Evolutionary conservation across 2,329 filamentous ascomycete genomes (phyloP), one percentile per base, ranked within the genome.

Genomic region (Elsinoe batatas): DNA sequence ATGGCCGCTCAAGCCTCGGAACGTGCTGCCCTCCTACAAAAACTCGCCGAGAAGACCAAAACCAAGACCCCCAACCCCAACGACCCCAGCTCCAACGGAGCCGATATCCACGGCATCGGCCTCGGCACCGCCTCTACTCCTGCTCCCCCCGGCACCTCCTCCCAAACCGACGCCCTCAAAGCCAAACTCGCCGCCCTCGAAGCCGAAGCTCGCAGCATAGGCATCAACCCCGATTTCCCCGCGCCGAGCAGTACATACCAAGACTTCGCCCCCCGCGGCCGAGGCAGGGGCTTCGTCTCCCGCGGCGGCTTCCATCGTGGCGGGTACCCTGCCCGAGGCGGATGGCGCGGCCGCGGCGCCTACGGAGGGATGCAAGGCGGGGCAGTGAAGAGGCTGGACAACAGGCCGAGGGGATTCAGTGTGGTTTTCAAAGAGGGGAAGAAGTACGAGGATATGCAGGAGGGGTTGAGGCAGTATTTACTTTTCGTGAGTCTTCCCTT

Each of bases 101-200:
- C 18, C 12, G 50, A 37, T 37, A 42, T 46, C 15, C 49, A 53
- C n/a, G 43, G 46, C 54, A 33, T 44, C 61, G 51, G 47, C 6
- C 10, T 51, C n/a, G 18, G 33, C 33, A 53, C 58, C 61, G 56
- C 57, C 35, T 30, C 54, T 5, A 56, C 42, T 5, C 57, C 60
- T 8, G 59, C 63, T 15, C 61, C 61, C 6, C 59, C 61, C 8
- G 61, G 64, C 7, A 65, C 63, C 8, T 63, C 67, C 57, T 71
- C 76, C 3, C 76, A 82, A 62, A 84, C 84, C 1, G 81, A 83
- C 50, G 76, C 78, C 42, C 73, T 91, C n/a, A 81, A 82, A 43
- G 83, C 83, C 2, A 84, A 88, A 64, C 73, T 91, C 12, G 84
- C 84, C 1, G 81, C 79, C n/a, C 72, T 91, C 5, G 83, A 90